These are phyloP conservation scores for Knufia fluminis DNA, from an alignment of 2,329 filamentous ascomycete genomes.

Conservation along the genomic window DNA sequence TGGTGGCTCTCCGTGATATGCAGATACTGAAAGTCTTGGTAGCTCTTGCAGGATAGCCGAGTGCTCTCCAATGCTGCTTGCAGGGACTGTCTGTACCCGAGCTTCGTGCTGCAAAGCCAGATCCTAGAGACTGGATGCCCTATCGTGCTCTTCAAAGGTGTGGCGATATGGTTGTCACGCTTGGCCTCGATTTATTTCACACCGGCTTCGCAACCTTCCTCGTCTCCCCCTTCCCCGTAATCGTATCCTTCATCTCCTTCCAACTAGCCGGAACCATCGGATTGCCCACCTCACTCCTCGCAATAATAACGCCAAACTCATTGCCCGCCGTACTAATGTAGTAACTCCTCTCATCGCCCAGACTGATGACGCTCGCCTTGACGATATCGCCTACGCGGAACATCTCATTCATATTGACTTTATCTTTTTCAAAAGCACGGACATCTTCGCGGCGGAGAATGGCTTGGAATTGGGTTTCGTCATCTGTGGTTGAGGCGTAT, in stretches of 20 bases:
- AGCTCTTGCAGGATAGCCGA: no score
- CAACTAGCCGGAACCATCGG: slow-evolving; percentile 89
- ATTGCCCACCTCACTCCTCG: slow-evolving; percentile 76
- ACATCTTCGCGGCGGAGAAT: slow-evolving; percentile 85
- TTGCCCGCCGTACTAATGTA: slow-evolving; percentile 90
- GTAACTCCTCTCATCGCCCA: slow-evolving; percentile 91
- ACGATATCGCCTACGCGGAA: slow-evolving; percentile 92
- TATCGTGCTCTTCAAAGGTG: no score
- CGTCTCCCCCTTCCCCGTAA: slow-evolving; percentile 64
- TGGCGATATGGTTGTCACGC: slow-evolving; percentile 4
- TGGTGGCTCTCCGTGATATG: no score
- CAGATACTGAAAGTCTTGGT: no score
- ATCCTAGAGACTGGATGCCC: no score
- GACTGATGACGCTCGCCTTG: slow-evolving; percentile 73
- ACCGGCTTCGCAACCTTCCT: slow-evolving; percentile 93
- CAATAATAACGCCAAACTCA: slow-evolving; percentile 88
- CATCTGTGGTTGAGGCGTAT: slow-evolving; percentile 38
- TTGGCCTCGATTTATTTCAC: slow-evolving; percentile 32
- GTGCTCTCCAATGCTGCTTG: no score
- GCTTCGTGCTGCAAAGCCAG: no score
- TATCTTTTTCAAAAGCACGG: slow-evolving; percentile 89
- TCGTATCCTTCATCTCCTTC: slow-evolving; percentile 84
- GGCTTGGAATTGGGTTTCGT: slow-evolving; percentile 65
- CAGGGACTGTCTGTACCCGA: no score
- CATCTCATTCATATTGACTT: slow-evolving; percentile 79